Conservation (phyloP, 2,329 filamentous ascomycete species). For the Alternaria sp. region DNA sequence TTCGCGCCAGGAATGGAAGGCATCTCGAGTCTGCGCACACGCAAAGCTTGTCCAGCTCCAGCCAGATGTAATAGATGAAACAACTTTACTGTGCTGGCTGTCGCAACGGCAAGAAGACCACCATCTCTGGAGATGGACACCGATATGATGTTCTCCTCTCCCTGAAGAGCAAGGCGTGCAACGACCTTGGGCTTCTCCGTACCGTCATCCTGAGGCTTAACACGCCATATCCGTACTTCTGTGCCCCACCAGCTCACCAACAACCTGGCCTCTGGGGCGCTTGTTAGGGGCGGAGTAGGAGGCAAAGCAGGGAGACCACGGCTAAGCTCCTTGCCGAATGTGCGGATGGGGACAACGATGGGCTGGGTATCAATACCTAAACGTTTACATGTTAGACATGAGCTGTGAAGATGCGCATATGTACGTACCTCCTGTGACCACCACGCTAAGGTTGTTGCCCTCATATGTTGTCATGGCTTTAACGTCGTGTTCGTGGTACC, state of each 20-base stretch:
- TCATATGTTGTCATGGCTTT: slow-evolving; percentile 94
- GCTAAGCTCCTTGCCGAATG: slow-evolving; percentile 81
- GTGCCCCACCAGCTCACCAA: slow-evolving; percentile 93
- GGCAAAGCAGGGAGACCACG: slow-evolving; percentile 84
- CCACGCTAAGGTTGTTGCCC: slow-evolving; percentile 79
- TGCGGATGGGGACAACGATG: slow-evolving; percentile 79
- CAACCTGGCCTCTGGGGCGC: slow-evolving; percentile 75
- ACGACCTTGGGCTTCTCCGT: slow-evolving; percentile 55
- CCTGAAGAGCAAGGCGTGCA: slow-evolving; percentile 52
- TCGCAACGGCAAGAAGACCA: slow-evolving; percentile 77
- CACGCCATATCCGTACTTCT: slow-evolving; percentile 83
- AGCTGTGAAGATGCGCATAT: neutral
- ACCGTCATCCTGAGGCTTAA: slow-evolving; percentile 59
- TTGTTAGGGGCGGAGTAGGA: slow-evolving; percentile 76
- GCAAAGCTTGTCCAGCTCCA: slow-evolving; percentile 66
- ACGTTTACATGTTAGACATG: neutral
- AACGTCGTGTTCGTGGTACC: slow-evolving; percentile 93
- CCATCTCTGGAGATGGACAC: slow-evolving; percentile 76
- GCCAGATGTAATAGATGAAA: slow-evolving; percentile 71
- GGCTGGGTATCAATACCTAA: slow-evolving; percentile 85
- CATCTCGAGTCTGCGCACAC: slow-evolving; percentile 74
- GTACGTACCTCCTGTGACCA: slow-evolving; percentile 86
- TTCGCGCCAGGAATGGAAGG: slow-evolving; percentile 73
- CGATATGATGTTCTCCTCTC: slow-evolving; percentile 84
- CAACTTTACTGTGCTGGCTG: slow-evolving; percentile 75